These are phyloP conservation scores for Gastrolobium bilobum DNA, from an alignment of 306 rosid species.

Conservation along the genomic window DNA sequence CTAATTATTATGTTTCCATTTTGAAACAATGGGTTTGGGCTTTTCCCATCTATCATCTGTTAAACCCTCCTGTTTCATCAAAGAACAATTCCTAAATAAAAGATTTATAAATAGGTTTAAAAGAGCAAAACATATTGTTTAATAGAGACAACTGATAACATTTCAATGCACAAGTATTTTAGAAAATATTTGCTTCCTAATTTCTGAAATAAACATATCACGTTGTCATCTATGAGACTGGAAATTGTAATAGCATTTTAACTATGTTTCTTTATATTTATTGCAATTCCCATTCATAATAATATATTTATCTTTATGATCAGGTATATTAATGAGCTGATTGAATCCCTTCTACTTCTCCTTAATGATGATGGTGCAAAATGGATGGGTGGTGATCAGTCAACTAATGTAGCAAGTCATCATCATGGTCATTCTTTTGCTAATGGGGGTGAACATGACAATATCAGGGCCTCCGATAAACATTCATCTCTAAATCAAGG, in stretches of 20 bases:
- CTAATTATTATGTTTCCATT: slow-evolving; percentile 22
- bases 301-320: slow-evolving; percentile 47
- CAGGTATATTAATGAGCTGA: slow-evolving; percentile 91
- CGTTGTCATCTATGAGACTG: slow-evolving; percentile 15
- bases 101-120: slow-evolving; percentile 10
- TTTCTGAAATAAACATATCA: slow-evolving; percentile 19
- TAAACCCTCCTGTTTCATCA: slow-evolving; percentile 26
- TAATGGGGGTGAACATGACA: slow-evolving; percentile 44
- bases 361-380: slow-evolving; percentile 59
- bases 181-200: slow-evolving; percentile 29
- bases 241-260: background rate
- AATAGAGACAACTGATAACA: slow-evolving; percentile 15
- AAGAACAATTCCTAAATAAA: slow-evolving; percentile 29
- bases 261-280: background rate
- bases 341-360: slow-evolving; percentile 74
- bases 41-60: slow-evolving; percentile 12
- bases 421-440: slow-evolving; percentile 60
- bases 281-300: slow-evolving; percentile 41
- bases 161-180: slow-evolving; percentile 19
- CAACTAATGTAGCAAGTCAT: slow-evolving; percentile 55
- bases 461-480: slow-evolving; percentile 53
- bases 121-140: background rate
- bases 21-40: slow-evolving; percentile 34
- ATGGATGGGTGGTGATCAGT: slow-evolving; percentile 55
- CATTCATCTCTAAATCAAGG: slow-evolving; percentile 58